Percentiles rank a stretch among this genome's conserved stretches.
Evolutionary conservation across 306 rosid genomes (phyloP).

Genomic region (Chamaecrista fasciculata): DNA sequence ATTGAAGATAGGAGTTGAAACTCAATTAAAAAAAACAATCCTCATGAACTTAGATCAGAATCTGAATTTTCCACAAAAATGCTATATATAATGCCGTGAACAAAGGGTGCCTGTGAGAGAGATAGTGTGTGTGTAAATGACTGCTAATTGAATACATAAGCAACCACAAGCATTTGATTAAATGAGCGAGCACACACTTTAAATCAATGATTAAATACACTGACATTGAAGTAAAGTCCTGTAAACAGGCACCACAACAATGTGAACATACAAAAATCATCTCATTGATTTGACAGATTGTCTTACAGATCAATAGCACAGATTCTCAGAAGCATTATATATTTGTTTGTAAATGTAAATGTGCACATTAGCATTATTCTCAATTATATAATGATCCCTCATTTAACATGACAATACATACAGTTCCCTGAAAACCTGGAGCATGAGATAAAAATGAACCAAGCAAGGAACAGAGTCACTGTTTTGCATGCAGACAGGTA

Average conservation of each 20-base stretch:
- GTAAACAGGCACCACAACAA: neutral
- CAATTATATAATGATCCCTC: neutral
- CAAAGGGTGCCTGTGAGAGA: neutral
- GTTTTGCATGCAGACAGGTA: neutral
- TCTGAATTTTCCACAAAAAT: constrained; percentile 11
- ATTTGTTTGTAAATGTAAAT: neutral
- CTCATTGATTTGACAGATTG: neutral
- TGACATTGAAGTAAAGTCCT: neutral
- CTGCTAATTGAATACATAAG: neutral
- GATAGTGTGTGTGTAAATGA: no score
- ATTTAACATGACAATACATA: neutral
- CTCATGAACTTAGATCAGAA: constrained; percentile 1
- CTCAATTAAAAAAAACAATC: neutral
- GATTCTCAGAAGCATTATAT: neutral
- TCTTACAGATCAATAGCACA: neutral
- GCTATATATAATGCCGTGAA: neutral
- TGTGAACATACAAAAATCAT: neutral
- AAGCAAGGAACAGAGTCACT: neutral
- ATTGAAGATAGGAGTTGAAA: constrained; percentile 13
- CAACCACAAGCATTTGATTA: neutral
- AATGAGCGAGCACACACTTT: neutral
- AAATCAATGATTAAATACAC: neutral
- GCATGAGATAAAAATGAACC: neutral
- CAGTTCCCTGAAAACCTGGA: constrained; percentile 1
- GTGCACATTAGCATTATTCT: neutral